A percentile compares a stretch with the other conserved stretches of the same genome.
Conservation (phyloP, 2,329 filamentous ascomycete genomes). For the Sphaerulina musiva region DNA sequence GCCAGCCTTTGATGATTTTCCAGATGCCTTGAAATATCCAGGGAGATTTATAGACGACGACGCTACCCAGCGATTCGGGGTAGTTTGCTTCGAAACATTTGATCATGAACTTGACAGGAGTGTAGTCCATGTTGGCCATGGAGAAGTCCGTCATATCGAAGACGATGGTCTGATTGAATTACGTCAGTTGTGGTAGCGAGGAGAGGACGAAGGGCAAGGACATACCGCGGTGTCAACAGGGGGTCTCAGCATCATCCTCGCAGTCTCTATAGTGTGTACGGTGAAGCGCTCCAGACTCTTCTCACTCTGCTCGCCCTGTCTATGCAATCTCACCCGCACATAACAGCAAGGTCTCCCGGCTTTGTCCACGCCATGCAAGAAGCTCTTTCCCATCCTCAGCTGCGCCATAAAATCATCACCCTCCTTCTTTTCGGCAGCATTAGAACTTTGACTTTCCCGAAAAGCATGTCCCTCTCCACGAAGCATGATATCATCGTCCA, state of each 20-base stretch:
- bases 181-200: not conserved
- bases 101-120: slow-evolving; percentile 98
- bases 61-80: slow-evolving; percentile 80
- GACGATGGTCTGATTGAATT: slow-evolving; percentile 62
- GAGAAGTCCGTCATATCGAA: slow-evolving; percentile 96
- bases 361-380: slow-evolving; percentile 80
- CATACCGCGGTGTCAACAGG: slow-evolving; percentile 88
- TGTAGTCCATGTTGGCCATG: slow-evolving; percentile 96
- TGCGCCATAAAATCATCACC: slow-evolving; percentile 75
- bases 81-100: slow-evolving; percentile 99
- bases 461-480: slow-evolving; percentile 66
- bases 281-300: slow-evolving; percentile 81
- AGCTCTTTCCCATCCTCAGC: slow-evolving; percentile 85
- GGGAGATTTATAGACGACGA: slow-evolving; percentile 90
- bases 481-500: slow-evolving; percentile 80
- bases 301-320: slow-evolving; percentile 72
- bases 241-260: slow-evolving; percentile 70
- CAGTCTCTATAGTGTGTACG: slow-evolving; percentile 89
- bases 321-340: slow-evolving; percentile 76
- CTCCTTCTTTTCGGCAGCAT: slow-evolving; percentile 58
- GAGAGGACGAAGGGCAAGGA: slow-evolving; percentile 21
- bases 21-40: slow-evolving; percentile 98
- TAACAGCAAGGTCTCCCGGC: slow-evolving; percentile 78
- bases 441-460: slow-evolving; percentile 52
- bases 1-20: slow-evolving; percentile 91